These are phyloP conservation scores for Penicillium sp. DNA, from an alignment of 2,329 filamentous ascomycete species.

Conservation along the genomic window DNA sequence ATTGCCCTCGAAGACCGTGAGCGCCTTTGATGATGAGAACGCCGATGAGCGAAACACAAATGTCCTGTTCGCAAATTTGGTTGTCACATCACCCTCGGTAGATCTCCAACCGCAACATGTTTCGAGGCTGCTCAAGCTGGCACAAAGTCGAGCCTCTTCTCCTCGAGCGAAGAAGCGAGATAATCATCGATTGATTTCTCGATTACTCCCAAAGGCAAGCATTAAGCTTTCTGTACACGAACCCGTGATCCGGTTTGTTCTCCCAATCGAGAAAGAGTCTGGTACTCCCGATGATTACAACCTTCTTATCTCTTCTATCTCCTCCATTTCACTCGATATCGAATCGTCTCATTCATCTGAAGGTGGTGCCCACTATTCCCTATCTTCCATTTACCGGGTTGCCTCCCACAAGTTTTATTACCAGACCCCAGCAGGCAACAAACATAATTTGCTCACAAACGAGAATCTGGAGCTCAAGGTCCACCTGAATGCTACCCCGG, in stretches of 20 bases:
- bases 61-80: conserved; percentile 92
- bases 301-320: conserved; percentile 90
- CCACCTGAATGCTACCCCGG: conserved; percentile 78
- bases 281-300: conserved; percentile 76
- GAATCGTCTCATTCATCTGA: conserved; percentile 92
- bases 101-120: conserved; percentile 91
- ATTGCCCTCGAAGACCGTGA: conserved; percentile 87
- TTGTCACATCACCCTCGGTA: conserved; percentile 91
- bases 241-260: conserved; percentile 82
- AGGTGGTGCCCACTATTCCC: conserved; percentile 80
- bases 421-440: conserved; percentile 76
- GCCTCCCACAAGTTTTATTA: conserved; percentile 91
- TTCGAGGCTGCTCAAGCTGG: conserved; percentile 74
- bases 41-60: conserved; percentile 89
- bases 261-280: conserved; percentile 68
- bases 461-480: conserved; percentile 85
- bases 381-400: conserved; percentile 77
- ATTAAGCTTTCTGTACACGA: conserved; percentile 97
- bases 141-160: conserved; percentile 55
- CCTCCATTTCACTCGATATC: conserved; percentile 85
- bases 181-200: conserved; percentile 70
- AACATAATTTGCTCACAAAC: conserved; percentile 82
- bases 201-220: conserved; percentile 87
- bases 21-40: conserved; percentile 66
- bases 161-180: conserved; percentile 44